phyloP scores from a whole-genome alignment of 192 early-diverging fungal species.

The Spizellomyces punctatus region DNA sequence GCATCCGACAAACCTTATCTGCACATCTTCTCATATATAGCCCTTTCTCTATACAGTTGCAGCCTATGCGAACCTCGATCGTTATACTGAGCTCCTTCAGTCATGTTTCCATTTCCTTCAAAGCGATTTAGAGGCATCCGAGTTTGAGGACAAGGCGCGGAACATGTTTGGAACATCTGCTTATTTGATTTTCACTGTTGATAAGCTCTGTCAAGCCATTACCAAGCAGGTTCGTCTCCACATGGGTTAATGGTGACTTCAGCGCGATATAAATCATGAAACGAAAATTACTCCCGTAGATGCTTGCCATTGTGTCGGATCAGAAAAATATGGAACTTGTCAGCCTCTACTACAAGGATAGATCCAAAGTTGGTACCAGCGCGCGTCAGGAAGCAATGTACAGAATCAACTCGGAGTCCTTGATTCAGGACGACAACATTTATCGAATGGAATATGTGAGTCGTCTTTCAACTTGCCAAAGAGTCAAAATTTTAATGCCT shows the following conservation, averaged over 20 bases:
- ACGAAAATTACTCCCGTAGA: slow-evolving; percentile 14
- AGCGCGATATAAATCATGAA: neutral
- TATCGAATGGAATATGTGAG: slow-evolving; percentile 80
- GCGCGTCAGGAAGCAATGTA: slow-evolving; percentile 56
- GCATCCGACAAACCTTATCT: no score
- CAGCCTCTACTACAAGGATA: slow-evolving; percentile 49
- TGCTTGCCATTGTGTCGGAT: slow-evolving; percentile 70
- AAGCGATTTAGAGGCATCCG: slow-evolving; percentile 74
- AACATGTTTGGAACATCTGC: slow-evolving; percentile 88
- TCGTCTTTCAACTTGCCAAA: slow-evolving; percentile 18
- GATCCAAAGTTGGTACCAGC: slow-evolving; percentile 40
- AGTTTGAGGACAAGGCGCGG: slow-evolving; percentile 87
- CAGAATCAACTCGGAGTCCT: slow-evolving; percentile 46
- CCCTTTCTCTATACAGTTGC: neutral
- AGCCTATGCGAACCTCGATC: slow-evolving; percentile 47
- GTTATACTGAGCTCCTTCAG: slow-evolving; percentile 76
- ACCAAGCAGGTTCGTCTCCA: slow-evolving; percentile 70
- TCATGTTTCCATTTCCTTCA: slow-evolving; percentile 77
- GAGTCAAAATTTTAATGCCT: neutral
- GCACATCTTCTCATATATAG: no score
- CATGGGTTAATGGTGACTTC: neutral
- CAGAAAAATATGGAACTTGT: slow-evolving; percentile 58
- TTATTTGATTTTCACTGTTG: slow-evolving; percentile 86
- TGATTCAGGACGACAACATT: slow-evolving; percentile 71
- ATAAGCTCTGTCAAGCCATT: slow-evolving; percentile 80